Conservation (phyloP, 2,329 filamentous ascomycete genomes). For the Coniella lustricola region DNA sequence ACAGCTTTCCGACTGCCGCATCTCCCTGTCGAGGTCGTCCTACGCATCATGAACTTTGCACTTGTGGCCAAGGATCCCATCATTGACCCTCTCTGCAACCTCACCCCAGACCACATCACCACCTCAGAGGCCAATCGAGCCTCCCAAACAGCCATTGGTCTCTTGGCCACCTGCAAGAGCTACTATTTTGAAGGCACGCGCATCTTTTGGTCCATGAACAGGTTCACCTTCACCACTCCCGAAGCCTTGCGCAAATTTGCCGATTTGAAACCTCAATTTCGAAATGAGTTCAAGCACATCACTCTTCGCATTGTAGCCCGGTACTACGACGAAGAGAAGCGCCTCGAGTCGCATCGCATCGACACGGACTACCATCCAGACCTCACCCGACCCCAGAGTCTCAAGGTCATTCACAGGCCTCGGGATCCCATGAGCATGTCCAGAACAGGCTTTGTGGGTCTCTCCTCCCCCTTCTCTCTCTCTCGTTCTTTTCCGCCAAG, state of each 20-base stretch:
- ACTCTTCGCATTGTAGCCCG: constrained; percentile 47
- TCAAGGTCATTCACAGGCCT: constrained; percentile 36
- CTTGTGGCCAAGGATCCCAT: constrained; percentile 43
- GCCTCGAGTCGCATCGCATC: constrained; percentile 29
- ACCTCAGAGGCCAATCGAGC: constrained; percentile 34
- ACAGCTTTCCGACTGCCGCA: constrained; percentile 27
- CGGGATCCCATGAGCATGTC: constrained; percentile 37
- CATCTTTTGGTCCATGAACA: constrained; percentile 45
- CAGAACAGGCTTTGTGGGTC: constrained; percentile 37
- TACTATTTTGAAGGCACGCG: constrained; percentile 42
- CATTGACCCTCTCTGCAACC: constrained; percentile 45
- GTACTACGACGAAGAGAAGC: constrained; percentile 47
- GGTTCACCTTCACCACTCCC: constrained; percentile 48
- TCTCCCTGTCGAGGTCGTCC: constrained; percentile 45
- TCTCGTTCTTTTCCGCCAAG: too few relatives aligned
- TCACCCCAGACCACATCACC: constrained; percentile 37
- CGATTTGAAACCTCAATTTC: constrained; percentile 35
- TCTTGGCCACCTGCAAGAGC: constrained; percentile 44
- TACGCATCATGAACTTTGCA: constrained; percentile 45
- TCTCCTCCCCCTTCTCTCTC: background rate
- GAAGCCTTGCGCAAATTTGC: constrained; percentile 42
- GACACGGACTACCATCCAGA: constrained; percentile 36
- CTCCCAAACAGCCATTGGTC: constrained; percentile 45
- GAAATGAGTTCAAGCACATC: constrained; percentile 37
- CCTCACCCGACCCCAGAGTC: constrained; percentile 33